These are phyloP conservation scores for Hypomontagnella submonticulosa DNA, from an alignment of 495 filamentous ascomycete genomes.

Conservation along the genomic window DNA sequence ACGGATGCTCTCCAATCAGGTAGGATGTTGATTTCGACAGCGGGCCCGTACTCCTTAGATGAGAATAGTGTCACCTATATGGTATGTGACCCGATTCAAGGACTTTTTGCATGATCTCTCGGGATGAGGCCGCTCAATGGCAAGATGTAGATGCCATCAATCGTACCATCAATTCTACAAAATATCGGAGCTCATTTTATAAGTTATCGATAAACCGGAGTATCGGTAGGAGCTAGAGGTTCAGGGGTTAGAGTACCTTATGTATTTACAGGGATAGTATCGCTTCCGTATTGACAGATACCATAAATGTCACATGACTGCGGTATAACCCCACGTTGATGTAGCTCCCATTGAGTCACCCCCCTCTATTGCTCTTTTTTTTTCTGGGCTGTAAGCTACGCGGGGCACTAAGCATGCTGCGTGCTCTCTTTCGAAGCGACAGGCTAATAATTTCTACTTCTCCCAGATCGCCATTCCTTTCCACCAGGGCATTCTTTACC, in stretches of 20 bases:
- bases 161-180: conserved; percentile 27
- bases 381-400: conserved; percentile 13
- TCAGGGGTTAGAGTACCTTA: no score
- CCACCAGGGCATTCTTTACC: conserved; percentile 12
- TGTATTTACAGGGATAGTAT: not conserved
- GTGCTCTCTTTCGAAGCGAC: conserved; percentile 25
- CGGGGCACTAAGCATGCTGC: conserved; percentile 36
- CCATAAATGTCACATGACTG: conserved; percentile 26
- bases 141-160: conserved; percentile 18
- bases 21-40: conserved; percentile 8
- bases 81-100: not conserved
- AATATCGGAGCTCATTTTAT: conserved; percentile 27
- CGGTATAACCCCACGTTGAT: conserved; percentile 32
- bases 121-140: conserved; percentile 18
- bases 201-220: conserved; percentile 24
- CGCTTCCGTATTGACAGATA: no score
- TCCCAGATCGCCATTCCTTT: conserved; percentile 5
- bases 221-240: conserved; percentile 6
- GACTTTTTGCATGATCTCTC: conserved; percentile 20
- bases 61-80: not conserved
- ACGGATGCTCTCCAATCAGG: conserved; percentile 16
- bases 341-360: conserved; percentile 38
- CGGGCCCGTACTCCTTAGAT: not conserved
- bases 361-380: conserved; percentile 22
- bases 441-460: conserved; percentile 25